Percentiles rank a stretch among this genome's conserved stretches.
phyloP scores from a whole-genome alignment of 2,329 filamentous ascomycete species.

The Claviceps maximensis region DNA sequence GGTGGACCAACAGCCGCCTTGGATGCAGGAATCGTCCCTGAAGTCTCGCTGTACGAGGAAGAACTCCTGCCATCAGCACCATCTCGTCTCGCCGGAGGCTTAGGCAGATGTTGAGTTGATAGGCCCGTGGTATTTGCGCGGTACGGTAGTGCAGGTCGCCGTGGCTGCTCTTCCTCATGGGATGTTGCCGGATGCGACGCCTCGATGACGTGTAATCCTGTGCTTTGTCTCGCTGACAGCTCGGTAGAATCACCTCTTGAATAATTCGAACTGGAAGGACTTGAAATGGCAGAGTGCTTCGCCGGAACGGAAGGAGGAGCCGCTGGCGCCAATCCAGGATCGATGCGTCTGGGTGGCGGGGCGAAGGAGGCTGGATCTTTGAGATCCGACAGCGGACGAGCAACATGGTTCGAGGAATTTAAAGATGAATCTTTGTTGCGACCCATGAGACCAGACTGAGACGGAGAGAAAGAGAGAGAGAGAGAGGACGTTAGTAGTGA shows the following conservation, averaged over 20 bases:
- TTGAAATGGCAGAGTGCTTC: constrained; percentile 15
- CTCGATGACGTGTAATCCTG: not conserved
- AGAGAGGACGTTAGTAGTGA: constrained; percentile 2
- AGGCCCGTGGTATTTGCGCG: constrained; percentile 58
- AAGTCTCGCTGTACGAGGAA: constrained; percentile 16
- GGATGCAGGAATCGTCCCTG: not conserved
- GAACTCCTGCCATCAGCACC: constrained; percentile 22
- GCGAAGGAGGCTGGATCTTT: constrained; percentile 68
- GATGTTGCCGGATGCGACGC: not conserved
- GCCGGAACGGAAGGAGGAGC: constrained; percentile 9
- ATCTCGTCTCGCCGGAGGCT: constrained; percentile 48
- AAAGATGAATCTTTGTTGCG: constrained; percentile 21
- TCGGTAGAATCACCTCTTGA: constrained; percentile 12
- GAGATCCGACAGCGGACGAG: constrained; percentile 53
- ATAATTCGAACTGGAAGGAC: constrained; percentile 22
- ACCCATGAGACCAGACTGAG: constrained; percentile 33
- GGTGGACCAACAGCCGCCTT: constrained; percentile 30
- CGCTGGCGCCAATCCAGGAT: constrained; percentile 21
- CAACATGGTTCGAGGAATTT: constrained; percentile 21
- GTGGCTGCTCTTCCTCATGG: constrained; percentile 23
- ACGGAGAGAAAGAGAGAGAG: not conserved
- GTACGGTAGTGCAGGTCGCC: constrained; percentile 45
- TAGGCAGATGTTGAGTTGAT: constrained; percentile 53
- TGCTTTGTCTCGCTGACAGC: constrained; percentile 23
- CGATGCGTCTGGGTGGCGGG: constrained; percentile 57